phyloP scores from a whole-genome alignment of 805 yeast genomes.

The Schwanniomyces pseudopolymorphus region DNA sequence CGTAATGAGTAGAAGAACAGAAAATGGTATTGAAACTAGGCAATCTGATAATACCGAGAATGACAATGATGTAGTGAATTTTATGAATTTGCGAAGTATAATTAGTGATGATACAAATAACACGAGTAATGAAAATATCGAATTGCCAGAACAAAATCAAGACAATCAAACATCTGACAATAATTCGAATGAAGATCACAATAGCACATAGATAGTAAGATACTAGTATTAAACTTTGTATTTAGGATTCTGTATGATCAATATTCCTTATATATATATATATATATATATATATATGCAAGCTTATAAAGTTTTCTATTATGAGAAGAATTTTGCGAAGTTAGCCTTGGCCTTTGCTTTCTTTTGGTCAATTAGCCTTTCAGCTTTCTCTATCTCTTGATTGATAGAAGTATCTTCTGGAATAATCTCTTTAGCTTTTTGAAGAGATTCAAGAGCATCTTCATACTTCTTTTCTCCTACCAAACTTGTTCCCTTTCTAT shows the following conservation, averaged over 20 bases:
- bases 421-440: conserved; percentile 41
- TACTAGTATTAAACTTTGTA: not conserved
- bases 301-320: too few species aligned
- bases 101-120: conserved; percentile 13
- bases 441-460: conserved; percentile 49
- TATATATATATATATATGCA: not conserved
- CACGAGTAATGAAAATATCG: conserved; percentile 1
- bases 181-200: conserved; percentile 4
- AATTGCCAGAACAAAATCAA: not conserved
- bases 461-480: conserved; percentile 45
- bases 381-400: conserved; percentile 42
- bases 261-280: not conserved
- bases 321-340: conserved; percentile 60
- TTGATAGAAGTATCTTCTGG: conserved; percentile 52
- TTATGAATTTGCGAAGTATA: conserved; percentile 26
- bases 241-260: not conserved
- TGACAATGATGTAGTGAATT: conserved; percentile 22
- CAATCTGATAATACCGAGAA: conserved; percentile 10
- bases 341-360: conserved; percentile 53
- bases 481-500: conserved; percentile 53
- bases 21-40: conserved; percentile 43
- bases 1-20: conserved; percentile 47
- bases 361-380: conserved; percentile 37
- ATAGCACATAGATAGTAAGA: not conserved
- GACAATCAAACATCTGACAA: not conserved